Conservation (phyloP, 139 green algal genomes). For the Astrephomene gubernaculifera region DNA sequence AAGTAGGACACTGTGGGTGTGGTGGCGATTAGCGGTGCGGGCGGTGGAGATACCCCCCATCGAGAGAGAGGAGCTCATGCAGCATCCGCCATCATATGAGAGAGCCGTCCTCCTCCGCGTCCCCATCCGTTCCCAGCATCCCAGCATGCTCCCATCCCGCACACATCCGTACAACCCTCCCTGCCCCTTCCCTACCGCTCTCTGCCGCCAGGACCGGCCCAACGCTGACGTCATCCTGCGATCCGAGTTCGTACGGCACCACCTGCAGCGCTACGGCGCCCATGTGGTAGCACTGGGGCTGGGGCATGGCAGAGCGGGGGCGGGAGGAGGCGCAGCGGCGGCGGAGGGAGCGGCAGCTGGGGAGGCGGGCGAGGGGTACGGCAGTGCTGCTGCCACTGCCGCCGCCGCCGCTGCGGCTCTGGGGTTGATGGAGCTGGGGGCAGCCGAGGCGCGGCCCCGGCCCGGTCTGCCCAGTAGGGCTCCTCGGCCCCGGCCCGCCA, state of each 20-base stretch:
- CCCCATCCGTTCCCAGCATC: no score
- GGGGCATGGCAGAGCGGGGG: not conserved
- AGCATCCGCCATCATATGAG: no score
- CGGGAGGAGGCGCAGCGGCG: not conserved
- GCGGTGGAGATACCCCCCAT: no score
- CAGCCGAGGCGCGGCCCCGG: not conserved
- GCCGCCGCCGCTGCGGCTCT: conserved; percentile 23
- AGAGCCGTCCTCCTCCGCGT: no score
- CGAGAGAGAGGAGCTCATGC: no score
- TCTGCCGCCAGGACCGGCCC: conserved; percentile 53
- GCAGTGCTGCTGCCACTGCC: no score
- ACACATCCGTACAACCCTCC: not conserved
- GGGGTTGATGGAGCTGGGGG: conserved; percentile 12
- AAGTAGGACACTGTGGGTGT: no score
- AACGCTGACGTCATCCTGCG: conserved; percentile 60
- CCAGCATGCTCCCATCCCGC: no score
- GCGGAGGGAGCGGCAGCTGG: not conserved
- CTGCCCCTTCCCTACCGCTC: not conserved
- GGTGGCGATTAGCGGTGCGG: no score
- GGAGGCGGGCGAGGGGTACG: no score
- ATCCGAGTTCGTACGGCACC: conserved; percentile 50
- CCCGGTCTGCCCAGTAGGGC: no score
- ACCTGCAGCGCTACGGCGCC: conserved; percentile 61
- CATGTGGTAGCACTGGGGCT: conserved; percentile 53
- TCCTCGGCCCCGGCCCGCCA: no score